These are phyloP conservation scores for Chaetomiaceae sp. DNA, from an alignment of 2,329 filamentous ascomycete genomes.

Conservation along the genomic window DNA sequence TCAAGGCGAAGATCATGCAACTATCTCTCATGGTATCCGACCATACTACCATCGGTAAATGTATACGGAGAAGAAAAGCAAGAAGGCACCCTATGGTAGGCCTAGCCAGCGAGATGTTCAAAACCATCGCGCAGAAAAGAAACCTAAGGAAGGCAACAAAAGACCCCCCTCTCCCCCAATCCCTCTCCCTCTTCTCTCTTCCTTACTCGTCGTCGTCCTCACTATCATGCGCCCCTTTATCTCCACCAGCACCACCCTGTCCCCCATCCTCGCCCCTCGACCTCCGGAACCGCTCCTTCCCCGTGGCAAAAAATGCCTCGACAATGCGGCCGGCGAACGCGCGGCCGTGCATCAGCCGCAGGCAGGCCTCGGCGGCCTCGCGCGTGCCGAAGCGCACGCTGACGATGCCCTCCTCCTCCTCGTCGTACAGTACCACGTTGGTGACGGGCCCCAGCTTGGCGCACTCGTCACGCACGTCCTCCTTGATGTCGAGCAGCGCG, in stretches of 20 bases:
- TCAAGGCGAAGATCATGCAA: neutral
- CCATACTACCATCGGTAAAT: no score
- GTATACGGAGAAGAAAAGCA: no score
- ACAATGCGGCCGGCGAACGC: constrained; percentile 68
- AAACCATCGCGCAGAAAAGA: neutral
- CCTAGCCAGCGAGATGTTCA: neutral
- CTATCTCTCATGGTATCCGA: neutral
- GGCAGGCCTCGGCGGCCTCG: constrained; percentile 65
- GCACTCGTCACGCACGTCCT: constrained; percentile 89
- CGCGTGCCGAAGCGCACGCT: constrained; percentile 73
- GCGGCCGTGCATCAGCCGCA: constrained; percentile 71
- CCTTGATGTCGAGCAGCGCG: constrained; percentile 82
- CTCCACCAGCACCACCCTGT: constrained; percentile 39
- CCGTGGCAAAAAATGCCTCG: constrained; percentile 63
- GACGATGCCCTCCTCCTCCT: constrained; percentile 76
- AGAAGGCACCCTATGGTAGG: no score
- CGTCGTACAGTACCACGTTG: constrained; percentile 85
- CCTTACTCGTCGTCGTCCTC: no score
- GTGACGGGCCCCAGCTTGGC: constrained; percentile 80
- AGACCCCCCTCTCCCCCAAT: neutral
- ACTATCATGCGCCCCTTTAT: constrained; percentile 13
- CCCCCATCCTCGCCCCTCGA: constrained; percentile 48
- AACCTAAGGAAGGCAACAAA: neutral
- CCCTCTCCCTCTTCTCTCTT: neutral
- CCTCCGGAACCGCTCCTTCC: constrained; percentile 67